These are phyloP conservation scores for Austroboletus festivus DNA, from an alignment of 768 basidiomycete species.

Conservation along the genomic window DNA sequence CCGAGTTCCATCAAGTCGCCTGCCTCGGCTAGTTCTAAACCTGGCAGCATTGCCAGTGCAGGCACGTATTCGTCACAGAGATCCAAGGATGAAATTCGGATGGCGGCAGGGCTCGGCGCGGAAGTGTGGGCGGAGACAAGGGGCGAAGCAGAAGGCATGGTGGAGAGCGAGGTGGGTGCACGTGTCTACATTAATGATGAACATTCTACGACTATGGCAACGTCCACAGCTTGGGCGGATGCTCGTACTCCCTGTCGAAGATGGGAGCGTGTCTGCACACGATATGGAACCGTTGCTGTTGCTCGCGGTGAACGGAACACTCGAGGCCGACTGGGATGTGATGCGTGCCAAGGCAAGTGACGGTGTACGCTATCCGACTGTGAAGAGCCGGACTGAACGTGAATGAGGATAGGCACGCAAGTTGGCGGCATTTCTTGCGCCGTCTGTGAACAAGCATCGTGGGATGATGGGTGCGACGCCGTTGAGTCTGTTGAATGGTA, in stretches of 20 bases:
- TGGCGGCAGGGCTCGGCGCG: slow-evolving; percentile 66
- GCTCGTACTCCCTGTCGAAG: slow-evolving; percentile 62
- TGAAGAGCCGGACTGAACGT: slow-evolving; percentile 4
- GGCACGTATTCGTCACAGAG: slow-evolving; percentile 25
- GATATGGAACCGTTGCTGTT: slow-evolving; percentile 55
- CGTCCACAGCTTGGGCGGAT: slow-evolving; percentile 61
- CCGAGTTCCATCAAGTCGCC: slow-evolving; percentile 12
- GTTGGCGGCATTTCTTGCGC: slow-evolving; percentile 32
- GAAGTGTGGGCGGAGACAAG: slow-evolving; percentile 79
- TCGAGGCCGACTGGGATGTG: slow-evolving; percentile 62
- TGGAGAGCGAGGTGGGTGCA: slow-evolving; percentile 67
- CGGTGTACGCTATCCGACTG: background rate
- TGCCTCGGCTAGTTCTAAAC: slow-evolving; percentile 9
- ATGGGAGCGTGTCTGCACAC: slow-evolving; percentile 20
- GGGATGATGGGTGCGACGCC: slow-evolving; percentile 18
- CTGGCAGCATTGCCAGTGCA: slow-evolving; percentile 6
- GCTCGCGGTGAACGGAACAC: slow-evolving; percentile 62
- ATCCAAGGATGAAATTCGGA: slow-evolving; percentile 70
- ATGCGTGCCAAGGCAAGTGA: slow-evolving; percentile 57
- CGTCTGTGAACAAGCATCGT: slow-evolving; percentile 38
- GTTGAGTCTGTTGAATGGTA: slow-evolving; percentile 9
- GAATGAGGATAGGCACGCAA: slow-evolving; percentile 28
- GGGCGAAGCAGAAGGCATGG: slow-evolving; percentile 55
- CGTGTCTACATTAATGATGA: background rate
- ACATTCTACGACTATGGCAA: slow-evolving; percentile 1